phyloP scores from a whole-genome alignment of 768 basidiomycete genomes.

The Collybia sp. region DNA sequence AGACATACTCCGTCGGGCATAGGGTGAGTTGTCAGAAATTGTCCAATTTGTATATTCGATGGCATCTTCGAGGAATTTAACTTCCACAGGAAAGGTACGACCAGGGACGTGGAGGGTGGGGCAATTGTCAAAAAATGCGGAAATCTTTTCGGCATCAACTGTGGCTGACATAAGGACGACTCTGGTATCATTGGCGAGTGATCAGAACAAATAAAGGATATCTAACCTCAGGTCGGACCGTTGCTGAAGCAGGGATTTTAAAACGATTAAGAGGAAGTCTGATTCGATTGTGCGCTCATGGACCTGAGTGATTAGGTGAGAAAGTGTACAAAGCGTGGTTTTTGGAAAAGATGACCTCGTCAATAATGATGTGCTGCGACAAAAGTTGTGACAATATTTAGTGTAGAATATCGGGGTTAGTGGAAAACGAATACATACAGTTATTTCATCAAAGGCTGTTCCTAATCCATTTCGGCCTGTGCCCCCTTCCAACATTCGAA shows the following conservation, averaged over 20 bases:
- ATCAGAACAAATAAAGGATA: background rate
- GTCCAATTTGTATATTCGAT: slow-evolving; percentile 78
- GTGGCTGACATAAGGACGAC: slow-evolving; percentile 98
- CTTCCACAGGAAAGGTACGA: slow-evolving; percentile 89
- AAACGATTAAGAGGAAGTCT: slow-evolving; percentile 91
- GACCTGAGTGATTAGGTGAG: slow-evolving; percentile 39
- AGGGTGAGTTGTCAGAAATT: slow-evolving; percentile 76
- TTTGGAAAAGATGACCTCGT: slow-evolving; percentile 54
- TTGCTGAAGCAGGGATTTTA: slow-evolving; percentile 75
- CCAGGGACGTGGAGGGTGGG: slow-evolving; percentile 88
- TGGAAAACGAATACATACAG: slow-evolving; percentile 39
- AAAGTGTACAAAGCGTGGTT: too few species aligned
- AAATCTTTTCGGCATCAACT: slow-evolving; percentile 86
- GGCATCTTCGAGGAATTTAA: slow-evolving; percentile 86
- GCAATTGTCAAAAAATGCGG: slow-evolving; percentile 81
- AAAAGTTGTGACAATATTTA: too few species aligned
- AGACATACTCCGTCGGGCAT: slow-evolving; percentile 46
- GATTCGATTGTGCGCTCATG: slow-evolving; percentile 97
- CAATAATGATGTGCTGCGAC: slow-evolving; percentile 87
- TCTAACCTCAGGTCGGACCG: slow-evolving; percentile 81
- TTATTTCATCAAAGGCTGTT: slow-evolving; percentile 90
- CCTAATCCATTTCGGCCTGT: slow-evolving; percentile 64
- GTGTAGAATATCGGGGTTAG: background rate
- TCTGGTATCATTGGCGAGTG: slow-evolving; percentile 30
- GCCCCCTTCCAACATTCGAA: slow-evolving; percentile 94